phyloP scores from a whole-genome alignment of 805 yeast genomes.

The Teunomyces cretensis region DNA sequence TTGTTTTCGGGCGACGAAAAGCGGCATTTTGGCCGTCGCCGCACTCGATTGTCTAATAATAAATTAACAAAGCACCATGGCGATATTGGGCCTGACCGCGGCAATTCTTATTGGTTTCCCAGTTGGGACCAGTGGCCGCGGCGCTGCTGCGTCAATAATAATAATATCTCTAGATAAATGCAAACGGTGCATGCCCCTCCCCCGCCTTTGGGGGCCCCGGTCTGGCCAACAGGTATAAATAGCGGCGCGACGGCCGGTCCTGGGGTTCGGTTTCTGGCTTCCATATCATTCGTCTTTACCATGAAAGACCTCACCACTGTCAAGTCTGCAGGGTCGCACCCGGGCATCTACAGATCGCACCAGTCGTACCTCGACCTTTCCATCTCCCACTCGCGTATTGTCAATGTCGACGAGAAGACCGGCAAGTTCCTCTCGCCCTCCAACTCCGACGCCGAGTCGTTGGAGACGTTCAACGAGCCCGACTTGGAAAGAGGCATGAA shows the following conservation, averaged over 20 bases:
- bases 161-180: slow-evolving; percentile 1
- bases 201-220: too few species aligned
- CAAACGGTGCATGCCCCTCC: background rate
- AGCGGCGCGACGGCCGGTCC: too few species aligned
- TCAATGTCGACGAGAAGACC: slow-evolving; percentile 20
- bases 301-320: slow-evolving; percentile 5
- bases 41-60: too few species aligned
- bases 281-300: too few species aligned
- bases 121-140: too few species aligned
- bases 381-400: slow-evolving; percentile 16
- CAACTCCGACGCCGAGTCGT: slow-evolving; percentile 14
- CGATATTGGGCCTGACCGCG: too few species aligned
- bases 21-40: background rate
- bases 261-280: too few species aligned
- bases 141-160: background rate
- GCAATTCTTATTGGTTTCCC: too few species aligned
- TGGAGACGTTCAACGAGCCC: slow-evolving; percentile 17
- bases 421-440: slow-evolving; percentile 19
- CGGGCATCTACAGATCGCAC: slow-evolving; percentile 25
- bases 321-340: slow-evolving; percentile 19
- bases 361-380: slow-evolving; percentile 25
- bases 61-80: too few species aligned
- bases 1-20: background rate
- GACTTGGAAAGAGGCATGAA: slow-evolving; percentile 14
- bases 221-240: too few species aligned